A percentile compares a stretch with the other conserved stretches of the same genome.
Evolutionary conservation across 352 stramenopile species (phyloP).

Genomic region (Pythium plurisporium): DNA sequence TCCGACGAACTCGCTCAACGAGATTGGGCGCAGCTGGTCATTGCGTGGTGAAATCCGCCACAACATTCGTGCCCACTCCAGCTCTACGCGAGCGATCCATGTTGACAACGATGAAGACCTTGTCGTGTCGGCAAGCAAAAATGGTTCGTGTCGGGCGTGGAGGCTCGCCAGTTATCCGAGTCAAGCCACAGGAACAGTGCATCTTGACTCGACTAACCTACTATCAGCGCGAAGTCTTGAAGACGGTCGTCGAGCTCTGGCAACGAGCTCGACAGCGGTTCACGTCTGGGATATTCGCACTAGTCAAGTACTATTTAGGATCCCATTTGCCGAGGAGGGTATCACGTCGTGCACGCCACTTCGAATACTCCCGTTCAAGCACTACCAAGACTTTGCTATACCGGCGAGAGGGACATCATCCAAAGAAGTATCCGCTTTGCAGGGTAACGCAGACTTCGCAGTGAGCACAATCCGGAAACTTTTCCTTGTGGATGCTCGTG

Average conservation of each 20-base stretch:
- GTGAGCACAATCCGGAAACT: conserved; percentile 47
- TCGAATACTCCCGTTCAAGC: conserved; percentile 16
- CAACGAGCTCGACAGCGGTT: conserved; percentile 37
- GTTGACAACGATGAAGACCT: conserved; percentile 62
- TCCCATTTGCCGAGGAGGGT: conserved; percentile 51
- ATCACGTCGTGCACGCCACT: conserved; percentile 38
- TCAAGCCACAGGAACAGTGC: conserved; percentile 19
- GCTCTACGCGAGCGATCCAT: conserved; percentile 40
- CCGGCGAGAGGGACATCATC: not conserved
- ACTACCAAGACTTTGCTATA: conserved; percentile 10
- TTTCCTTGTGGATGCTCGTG: conserved; percentile 42
- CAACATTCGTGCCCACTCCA: conserved; percentile 64
- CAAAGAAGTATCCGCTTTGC: not conserved
- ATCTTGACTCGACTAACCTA: conserved; percentile 24
- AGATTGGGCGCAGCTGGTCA: conserved; percentile 23
- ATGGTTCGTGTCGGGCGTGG: conserved; percentile 69
- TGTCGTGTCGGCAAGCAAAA: conserved; percentile 64
- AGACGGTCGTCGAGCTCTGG: conserved; percentile 31
- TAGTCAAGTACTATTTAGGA: conserved; percentile 47
- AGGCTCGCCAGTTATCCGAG: conserved; percentile 49
- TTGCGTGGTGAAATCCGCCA: conserved; percentile 45
- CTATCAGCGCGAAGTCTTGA: conserved; percentile 24
- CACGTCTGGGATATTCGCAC: conserved; percentile 69
- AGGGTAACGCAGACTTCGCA: conserved; percentile 40
- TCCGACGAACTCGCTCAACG: not conserved